phyloP scores from a whole-genome alignment of 139 green algal species.

The Picochlorum sp. region DNA sequence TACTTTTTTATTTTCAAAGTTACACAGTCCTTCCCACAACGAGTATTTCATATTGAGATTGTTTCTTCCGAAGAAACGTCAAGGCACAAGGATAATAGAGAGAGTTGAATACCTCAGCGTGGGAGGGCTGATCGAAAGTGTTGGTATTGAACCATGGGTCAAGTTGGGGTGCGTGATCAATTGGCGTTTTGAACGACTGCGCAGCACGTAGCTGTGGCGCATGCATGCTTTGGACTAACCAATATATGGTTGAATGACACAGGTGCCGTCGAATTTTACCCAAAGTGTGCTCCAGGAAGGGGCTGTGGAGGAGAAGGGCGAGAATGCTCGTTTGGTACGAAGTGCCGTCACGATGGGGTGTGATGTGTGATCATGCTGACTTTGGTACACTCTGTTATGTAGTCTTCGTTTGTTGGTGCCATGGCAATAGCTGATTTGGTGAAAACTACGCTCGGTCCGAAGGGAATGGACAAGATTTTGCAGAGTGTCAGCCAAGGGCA shows the following conservation, averaged over 20 bases:
- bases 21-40: no score
- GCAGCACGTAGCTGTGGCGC: not conserved
- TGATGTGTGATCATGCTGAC: not conserved
- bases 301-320: constrained; percentile 85
- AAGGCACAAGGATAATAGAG: no score
- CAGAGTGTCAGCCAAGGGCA: constrained; percentile 80
- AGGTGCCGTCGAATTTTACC: constrained; percentile 34
- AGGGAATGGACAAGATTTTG: constrained; percentile 99
- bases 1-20: no score
- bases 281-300: constrained; percentile 52
- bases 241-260: not conserved
- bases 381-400: constrained; percentile 9
- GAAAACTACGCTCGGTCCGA: constrained; percentile 95
- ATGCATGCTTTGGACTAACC: no score
- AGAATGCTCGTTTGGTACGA: constrained; percentile 84
- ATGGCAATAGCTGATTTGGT: constrained; percentile 97
- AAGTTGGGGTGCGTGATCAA: constrained; percentile 1
- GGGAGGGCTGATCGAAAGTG: no score
- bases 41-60: no score
- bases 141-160: not conserved
- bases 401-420: constrained; percentile 91
- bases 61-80: no score
- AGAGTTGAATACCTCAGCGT: no score
- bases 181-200: no score
- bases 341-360: not conserved